Evolutionary conservation across 2,329 filamentous ascomycete genomes (phyloP).

Genomic region (Pseudogymnoascus sp.): DNA sequence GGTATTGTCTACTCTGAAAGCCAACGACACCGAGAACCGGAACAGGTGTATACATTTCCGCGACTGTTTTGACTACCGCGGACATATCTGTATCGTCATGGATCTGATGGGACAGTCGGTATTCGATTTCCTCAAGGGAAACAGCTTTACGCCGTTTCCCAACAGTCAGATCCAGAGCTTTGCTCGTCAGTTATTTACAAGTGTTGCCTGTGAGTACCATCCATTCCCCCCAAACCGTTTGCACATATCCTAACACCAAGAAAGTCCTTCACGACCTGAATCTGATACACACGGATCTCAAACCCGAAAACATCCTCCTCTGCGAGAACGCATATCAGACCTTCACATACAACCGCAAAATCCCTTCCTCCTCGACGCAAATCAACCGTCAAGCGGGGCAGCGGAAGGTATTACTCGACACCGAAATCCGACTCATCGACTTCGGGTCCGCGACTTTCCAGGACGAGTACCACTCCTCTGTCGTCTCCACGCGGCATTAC

Average conservation of each 20-base stretch:
- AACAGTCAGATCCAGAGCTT: slow-evolving; percentile 98
- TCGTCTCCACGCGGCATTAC: slow-evolving; percentile 64
- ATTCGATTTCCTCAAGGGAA: slow-evolving; percentile 95
- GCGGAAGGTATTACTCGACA: slow-evolving; percentile 57
- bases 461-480: slow-evolving; percentile 65
- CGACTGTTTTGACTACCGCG: slow-evolving; percentile 94
- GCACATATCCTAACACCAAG: slow-evolving; percentile 23
- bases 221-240: not conserved
- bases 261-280: slow-evolving; percentile 92
- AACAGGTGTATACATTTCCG: slow-evolving; percentile 95
- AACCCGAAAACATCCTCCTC: slow-evolving; percentile 64
- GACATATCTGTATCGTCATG: slow-evolving; percentile 86
- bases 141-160: slow-evolving; percentile 91
- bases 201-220: slow-evolving; percentile 79
- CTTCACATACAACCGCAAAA: slow-evolving; percentile 63
- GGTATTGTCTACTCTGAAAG: slow-evolving; percentile 83
- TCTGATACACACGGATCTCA: slow-evolving; percentile 82
- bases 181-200: slow-evolving; percentile 92
- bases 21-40: slow-evolving; percentile 84
- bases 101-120: slow-evolving; percentile 84
- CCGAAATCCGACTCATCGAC: slow-evolving; percentile 63
- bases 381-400: slow-evolving; percentile 55
- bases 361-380: slow-evolving; percentile 58
- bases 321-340: slow-evolving; percentile 60
- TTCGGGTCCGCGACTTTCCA: slow-evolving; percentile 68